Conservation (phyloP, 1,284 basidiomycete species). For the Clitocybe nebularis region DNA sequence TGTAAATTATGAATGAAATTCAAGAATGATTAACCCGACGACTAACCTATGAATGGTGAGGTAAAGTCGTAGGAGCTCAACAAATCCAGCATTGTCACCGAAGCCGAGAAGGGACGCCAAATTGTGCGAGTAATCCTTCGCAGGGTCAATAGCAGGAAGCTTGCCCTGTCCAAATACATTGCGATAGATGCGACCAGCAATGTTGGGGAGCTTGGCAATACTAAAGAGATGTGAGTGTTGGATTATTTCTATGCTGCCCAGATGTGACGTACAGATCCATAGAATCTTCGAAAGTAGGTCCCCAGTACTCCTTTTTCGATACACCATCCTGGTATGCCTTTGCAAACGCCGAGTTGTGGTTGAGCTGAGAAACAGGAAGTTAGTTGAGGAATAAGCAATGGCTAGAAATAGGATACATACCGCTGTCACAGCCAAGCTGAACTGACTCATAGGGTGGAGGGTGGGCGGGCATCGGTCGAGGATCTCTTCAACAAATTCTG, state of each 20-base stretch:
- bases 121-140: conserved; percentile 94
- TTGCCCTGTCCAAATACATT: conserved; percentile 92
- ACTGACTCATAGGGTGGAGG: conserved; percentile 96
- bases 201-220: conserved; percentile 96
- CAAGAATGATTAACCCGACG: not conserved
- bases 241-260: not conserved
- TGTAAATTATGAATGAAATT: not conserved
- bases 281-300: conserved; percentile 91
- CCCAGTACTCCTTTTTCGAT: conserved; percentile 97
- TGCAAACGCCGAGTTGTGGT: conserved; percentile 97
- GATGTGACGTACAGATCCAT: conserved; percentile 78
- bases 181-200: conserved; percentile 95
- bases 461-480: conserved; percentile 92
- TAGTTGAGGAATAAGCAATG: conserved; percentile 2
- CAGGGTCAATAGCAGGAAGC: conserved; percentile 82
- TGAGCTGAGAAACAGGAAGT: conserved; percentile 51
- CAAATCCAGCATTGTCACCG: conserved; percentile 84
- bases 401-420: conserved; percentile 34
- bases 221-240: conserved; percentile 28
- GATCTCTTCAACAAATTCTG: conserved; percentile 90
- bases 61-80: conserved; percentile 95
- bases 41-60: conserved; percentile 89
- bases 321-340: conserved; percentile 92
- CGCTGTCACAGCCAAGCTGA: conserved; percentile 90
- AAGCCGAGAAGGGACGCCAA: conserved; percentile 91